Evolutionary conservation across 441 rosid species (phyloP), one percentile per base, ranked within the genome.

Genomic region (Erysimum pusillum): DNA sequence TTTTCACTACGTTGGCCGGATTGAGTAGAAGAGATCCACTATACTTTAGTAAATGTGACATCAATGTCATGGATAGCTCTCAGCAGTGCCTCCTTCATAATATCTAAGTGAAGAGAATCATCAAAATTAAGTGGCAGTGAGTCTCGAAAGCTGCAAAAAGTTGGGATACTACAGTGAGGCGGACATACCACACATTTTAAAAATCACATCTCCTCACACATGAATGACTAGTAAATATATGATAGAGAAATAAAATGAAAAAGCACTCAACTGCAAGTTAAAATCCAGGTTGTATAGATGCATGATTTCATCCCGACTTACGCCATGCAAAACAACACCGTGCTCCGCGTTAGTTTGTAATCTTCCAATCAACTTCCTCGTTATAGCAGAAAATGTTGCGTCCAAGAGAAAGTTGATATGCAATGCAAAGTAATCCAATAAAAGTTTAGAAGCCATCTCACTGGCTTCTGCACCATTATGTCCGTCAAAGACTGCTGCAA

Each of bases 401-500:
- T 92, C 99, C 88, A 94, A 75, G 72, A 94, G 97, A 79, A 94
- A 92, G 83, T 87, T 90, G 7, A 91, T 87, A 76, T 94, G 99
- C 85, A 94, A 76, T 56, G 91, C 88, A 83, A 94, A 91, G 84
- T 94, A 94, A 76, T 94, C 98, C 78, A 94, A 75, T 42, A 94
- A 74, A 79, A 89, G 91, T 76, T 86, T 90, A 0, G 97, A 92
- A 76, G 99, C 97, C 97, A 94, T 91, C 75, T 94, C 99, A 79
- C 99, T 94, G 57, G 99, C 99, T 85, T 94, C 99, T 18, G 96
- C 94, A 34, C 99, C 99, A 80, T 91, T 94, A 74, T 94, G 99
- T 22, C 99, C 99, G 57, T 94, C 99, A 83, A 94, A 94, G 73
- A 92, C 96, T 13, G 97, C 97, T 46, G 86, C 87, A 58, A 94